Conservation (phyloP, 106 monocot genomes). For the Acorus calamus region DNA sequence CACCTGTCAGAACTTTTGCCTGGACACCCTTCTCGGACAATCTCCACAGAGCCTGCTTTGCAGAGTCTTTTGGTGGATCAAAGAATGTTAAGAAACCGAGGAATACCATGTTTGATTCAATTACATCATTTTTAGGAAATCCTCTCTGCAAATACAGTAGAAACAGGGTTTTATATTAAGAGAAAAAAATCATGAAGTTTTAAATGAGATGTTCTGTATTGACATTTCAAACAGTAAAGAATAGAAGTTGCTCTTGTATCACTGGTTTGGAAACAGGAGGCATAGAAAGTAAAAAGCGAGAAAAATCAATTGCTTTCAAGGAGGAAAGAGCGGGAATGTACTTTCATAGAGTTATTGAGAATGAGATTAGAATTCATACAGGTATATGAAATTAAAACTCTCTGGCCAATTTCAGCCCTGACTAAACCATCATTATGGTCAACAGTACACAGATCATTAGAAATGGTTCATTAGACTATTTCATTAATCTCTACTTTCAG, state of each 20-base stretch:
- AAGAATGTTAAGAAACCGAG: slow-evolving; percentile 28
- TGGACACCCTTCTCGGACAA: slow-evolving; percentile 17
- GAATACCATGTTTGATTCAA: slow-evolving; percentile 27
- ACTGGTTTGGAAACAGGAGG: background rate
- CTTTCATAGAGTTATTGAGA: background rate
- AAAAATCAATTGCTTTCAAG: too few relatives aligned
- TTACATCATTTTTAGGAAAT: background rate
- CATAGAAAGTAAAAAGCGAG: background rate
- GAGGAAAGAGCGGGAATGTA: slow-evolving; percentile 1
- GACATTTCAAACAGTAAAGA: background rate
- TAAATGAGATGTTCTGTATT: background rate
- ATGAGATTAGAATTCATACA: too few relatives aligned
- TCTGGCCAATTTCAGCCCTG: too few relatives aligned
- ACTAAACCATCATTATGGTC: too few relatives aligned
- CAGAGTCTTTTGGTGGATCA: slow-evolving; percentile 42
- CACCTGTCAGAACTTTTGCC: slow-evolving; percentile 34
- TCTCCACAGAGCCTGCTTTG: slow-evolving; percentile 24
- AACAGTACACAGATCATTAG: too few relatives aligned
- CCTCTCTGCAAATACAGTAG: slow-evolving; percentile 9
- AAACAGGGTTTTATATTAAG: background rate
- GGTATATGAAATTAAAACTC: too few relatives aligned
- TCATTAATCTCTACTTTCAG: too few relatives aligned
- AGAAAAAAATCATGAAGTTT: background rate
- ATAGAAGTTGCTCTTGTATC: background rate
- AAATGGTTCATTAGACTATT: too few relatives aligned